Evolutionary conservation across 345 rosid genomes (phyloP).

Genomic region (Camelina neglecta): DNA sequence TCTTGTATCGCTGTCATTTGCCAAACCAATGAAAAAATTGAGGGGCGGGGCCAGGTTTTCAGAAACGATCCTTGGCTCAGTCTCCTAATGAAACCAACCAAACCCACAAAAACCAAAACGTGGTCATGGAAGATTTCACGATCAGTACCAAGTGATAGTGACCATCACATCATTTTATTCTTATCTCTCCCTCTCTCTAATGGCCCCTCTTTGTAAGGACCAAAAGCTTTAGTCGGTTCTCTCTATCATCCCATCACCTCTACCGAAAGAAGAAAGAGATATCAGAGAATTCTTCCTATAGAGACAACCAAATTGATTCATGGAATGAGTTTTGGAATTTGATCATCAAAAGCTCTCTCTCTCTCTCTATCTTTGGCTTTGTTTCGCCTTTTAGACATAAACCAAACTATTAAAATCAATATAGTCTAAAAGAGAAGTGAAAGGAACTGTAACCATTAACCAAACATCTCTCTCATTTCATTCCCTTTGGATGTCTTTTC

Average conservation of each 20-base stretch:
- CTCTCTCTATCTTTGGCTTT: slow-evolving; percentile 8
- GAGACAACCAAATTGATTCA: slow-evolving; percentile 33
- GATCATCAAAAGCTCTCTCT: neutral
- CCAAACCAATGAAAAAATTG: slow-evolving; percentile 22
- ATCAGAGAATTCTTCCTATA: slow-evolving; percentile 21
- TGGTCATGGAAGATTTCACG: slow-evolving; percentile 33
- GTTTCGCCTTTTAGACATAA: slow-evolving; percentile 20
- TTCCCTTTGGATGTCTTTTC: slow-evolving; percentile 37
- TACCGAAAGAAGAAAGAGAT: slow-evolving; percentile 36
- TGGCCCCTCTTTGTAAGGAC: slow-evolving; percentile 44
- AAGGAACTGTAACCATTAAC: slow-evolving; percentile 27
- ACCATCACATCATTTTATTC: slow-evolving; percentile 38
- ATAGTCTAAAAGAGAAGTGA: neutral
- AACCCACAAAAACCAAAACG: slow-evolving; percentile 36
- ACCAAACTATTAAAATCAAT: slow-evolving; percentile 24
- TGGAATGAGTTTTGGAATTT: slow-evolving; percentile 29
- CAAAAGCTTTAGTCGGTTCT: slow-evolving; percentile 33
- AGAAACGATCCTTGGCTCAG: slow-evolving; percentile 30
- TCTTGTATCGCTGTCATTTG: slow-evolving; percentile 25
- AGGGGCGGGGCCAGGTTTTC: slow-evolving; percentile 2
- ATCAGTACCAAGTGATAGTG: slow-evolving; percentile 37
- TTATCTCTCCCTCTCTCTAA: slow-evolving; percentile 10
- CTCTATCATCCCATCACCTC: slow-evolving; percentile 37
- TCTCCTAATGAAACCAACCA: slow-evolving; percentile 37
- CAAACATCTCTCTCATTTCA: slow-evolving; percentile 38